Conservation (phyloP, 495 filamentous ascomycete species). For the Xylona heveae region DNA sequence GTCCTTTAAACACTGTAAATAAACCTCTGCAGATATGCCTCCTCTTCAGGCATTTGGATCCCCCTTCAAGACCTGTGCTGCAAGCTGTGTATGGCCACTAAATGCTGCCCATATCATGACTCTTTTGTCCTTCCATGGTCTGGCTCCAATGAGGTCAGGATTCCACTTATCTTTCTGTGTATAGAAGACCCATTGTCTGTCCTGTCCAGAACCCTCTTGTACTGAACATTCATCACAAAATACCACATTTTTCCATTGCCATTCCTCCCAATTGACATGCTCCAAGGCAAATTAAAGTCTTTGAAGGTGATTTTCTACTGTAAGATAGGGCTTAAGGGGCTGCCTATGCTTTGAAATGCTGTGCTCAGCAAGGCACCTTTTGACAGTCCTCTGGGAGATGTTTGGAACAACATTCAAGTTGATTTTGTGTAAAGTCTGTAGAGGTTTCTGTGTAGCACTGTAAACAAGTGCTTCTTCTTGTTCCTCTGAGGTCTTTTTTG, state of each 20-base stretch:
- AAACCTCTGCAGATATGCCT: background rate
- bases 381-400: too few relatives aligned
- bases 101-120: slow-evolving; percentile 1
- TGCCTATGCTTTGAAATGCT: too few relatives aligned
- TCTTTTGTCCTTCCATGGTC: background rate
- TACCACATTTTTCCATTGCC: background rate
- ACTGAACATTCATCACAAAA: slow-evolving; percentile 2
- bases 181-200: slow-evolving; percentile 1
- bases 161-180: slow-evolving; percentile 1
- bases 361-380: too few relatives aligned
- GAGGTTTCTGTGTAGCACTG: too few relatives aligned
- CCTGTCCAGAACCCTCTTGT: background rate
- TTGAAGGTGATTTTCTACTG: too few relatives aligned
- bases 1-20: background rate
- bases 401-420: too few relatives aligned
- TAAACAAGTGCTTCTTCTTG: too few relatives aligned
- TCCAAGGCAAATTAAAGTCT: too few relatives aligned
- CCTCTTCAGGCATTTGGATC: background rate
- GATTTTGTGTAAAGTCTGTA: too few relatives aligned
- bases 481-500: too few relatives aligned
- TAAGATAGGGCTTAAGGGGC: too few relatives aligned
- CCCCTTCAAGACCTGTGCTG: background rate
- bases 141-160: background rate
- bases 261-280: background rate
- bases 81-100: background rate